Evolutionary conservation across 2,329 filamentous ascomycete genomes (phyloP).

Genomic region (Alternaria sp.): DNA sequence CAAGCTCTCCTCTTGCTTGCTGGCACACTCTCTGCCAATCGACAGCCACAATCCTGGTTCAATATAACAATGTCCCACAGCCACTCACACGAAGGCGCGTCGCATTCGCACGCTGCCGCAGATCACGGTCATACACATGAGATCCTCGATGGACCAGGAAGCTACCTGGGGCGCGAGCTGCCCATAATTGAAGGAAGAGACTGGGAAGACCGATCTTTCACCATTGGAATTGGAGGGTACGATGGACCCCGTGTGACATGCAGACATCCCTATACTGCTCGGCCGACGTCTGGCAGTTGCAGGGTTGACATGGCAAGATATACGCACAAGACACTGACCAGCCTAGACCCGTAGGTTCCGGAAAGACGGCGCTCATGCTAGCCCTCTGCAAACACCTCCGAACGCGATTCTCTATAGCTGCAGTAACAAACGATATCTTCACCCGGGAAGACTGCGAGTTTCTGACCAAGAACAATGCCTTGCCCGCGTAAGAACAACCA

Average conservation of each 20-base stretch:
- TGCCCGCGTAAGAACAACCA: slow-evolving; percentile 66
- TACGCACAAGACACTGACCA: slow-evolving; percentile 18
- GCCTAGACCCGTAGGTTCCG: slow-evolving; percentile 87
- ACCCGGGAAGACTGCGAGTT: slow-evolving; percentile 98
- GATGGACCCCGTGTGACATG: slow-evolving; percentile 37
- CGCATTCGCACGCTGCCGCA: slow-evolving; percentile 60
- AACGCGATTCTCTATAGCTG: slow-evolving; percentile 83
- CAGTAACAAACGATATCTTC: slow-evolving; percentile 99
- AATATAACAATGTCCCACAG: slow-evolving; percentile 39
- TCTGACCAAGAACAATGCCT: slow-evolving; percentile 84
- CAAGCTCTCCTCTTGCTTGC: slow-evolving; percentile 12
- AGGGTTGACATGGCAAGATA: slow-evolving; percentile 9
- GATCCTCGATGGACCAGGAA: slow-evolving; percentile 92
- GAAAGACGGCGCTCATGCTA: slow-evolving; percentile 97
- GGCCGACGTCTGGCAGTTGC: background rate
- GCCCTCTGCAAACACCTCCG: slow-evolving; percentile 88
- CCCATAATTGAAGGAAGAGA: slow-evolving; percentile 87
- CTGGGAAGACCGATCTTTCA: slow-evolving; percentile 91
- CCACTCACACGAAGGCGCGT: slow-evolving; percentile 51
- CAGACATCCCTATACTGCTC: background rate
- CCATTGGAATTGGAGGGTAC: slow-evolving; percentile 96
- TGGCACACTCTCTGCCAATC: background rate
- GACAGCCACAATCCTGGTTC: background rate
- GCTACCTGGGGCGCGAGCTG: slow-evolving; percentile 89
- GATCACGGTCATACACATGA: slow-evolving; percentile 97